Conservation (phyloP, 108 stramenopile genomes). For the Hondaea fermentalgiana region DNA sequence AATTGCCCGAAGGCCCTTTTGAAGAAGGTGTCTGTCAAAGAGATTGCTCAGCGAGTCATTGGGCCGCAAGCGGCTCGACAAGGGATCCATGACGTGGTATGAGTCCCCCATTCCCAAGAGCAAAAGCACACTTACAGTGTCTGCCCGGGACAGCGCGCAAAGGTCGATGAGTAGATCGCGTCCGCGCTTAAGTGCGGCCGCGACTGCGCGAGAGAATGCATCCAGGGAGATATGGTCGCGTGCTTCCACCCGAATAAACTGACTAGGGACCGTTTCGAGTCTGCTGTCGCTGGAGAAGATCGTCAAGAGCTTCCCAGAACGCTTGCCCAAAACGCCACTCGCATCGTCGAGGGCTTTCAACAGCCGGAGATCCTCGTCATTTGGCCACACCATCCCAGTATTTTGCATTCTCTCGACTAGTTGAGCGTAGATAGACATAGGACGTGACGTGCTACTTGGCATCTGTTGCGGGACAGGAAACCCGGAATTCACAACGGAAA, state of each 20-base stretch:
- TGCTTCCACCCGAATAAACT: background rate
- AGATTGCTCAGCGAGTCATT: background rate
- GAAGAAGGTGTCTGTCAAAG: background rate
- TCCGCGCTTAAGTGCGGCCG: background rate
- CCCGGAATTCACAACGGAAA: background rate
- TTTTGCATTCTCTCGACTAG: background rate
- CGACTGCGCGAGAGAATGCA: background rate
- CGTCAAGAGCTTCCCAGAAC: background rate
- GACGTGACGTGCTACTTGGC: background rate
- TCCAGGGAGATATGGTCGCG: background rate
- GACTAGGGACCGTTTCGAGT: background rate
- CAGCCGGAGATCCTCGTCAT: background rate
- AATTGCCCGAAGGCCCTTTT: background rate
- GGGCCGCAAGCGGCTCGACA: background rate
- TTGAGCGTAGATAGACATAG: background rate
- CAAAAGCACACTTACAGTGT: background rate
- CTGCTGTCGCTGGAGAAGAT: background rate
- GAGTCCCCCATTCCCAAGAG: background rate
- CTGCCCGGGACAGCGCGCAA: background rate
- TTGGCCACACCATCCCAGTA: background rate
- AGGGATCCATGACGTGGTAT: background rate
- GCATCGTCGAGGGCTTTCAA: background rate
- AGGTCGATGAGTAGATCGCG: background rate
- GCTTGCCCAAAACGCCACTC: background rate
- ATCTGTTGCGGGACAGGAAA: background rate